Evolutionary conservation across 2,329 filamentous ascomycete genomes (phyloP), one percentile per base, ranked within the genome.

Genomic region (Fusarium pseudonygamai): DNA sequence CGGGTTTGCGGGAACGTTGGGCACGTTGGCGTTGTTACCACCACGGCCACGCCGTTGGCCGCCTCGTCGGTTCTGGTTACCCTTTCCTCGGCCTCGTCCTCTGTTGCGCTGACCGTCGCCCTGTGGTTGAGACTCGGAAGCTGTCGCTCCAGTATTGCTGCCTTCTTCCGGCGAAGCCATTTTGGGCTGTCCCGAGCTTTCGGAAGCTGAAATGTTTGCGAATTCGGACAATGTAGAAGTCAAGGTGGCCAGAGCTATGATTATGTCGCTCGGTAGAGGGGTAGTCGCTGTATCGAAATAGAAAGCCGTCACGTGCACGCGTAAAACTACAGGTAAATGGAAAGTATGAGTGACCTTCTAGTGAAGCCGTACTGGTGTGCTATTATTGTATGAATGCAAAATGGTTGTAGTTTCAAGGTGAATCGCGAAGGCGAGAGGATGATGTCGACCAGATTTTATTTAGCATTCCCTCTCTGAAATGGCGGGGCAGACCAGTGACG

Each of bases 1-100:
- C 18, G 81, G 78, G 42, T 80, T 76, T 13, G 75, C 76, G 6
- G 77, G 76, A 4, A 73, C 57, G 6, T 60, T 65, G 16, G 61
- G 60, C 20, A 61, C 62, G 58, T 70, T 64, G 45, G 73, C 64
- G 36, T 73, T 75, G 34, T 76, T 76, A 39, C 75, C 76, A 40
- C 79, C 80, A 59, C 78, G 76, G 66, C 78, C 78, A 50, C 78
- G 70, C 26, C 81, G 80, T 59, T 79, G 75, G 59, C 80, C 83
- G 75, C 84, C 78, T 72, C 76, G 74, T 26, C 82, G 81, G 68
- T 81, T 79, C 52, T 82, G 81, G 46, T 83, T 82, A 43, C 82
- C 79, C 55, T 79, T 78, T 58, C 84, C 84, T 56, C 85, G 82
- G 56, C 84, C 85, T 72, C 85, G 82, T 60, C 84, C 83, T 55